phyloP scores from a whole-genome alignment of 2,329 filamentous ascomycete genomes.

The Ascochyta clinopodiicola region DNA sequence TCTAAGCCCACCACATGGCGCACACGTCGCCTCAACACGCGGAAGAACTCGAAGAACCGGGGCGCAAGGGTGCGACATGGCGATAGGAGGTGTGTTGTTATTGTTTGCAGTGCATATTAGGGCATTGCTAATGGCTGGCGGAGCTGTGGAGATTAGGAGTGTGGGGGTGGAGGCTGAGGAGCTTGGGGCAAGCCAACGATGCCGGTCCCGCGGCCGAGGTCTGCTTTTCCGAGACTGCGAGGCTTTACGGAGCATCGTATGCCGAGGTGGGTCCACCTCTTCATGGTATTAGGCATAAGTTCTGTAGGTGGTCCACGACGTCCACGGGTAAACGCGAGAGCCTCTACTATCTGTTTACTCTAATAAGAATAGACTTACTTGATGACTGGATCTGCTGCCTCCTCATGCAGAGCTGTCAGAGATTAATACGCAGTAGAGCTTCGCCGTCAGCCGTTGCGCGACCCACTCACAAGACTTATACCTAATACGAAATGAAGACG shows the following conservation, averaged over 20 bases:
- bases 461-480: no score
- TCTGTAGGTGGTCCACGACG: no score
- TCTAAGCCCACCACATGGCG: slow-evolving; percentile 1
- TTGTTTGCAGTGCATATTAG: slow-evolving; percentile 12
- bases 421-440: no score
- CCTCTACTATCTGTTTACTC: no score
- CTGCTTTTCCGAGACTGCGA: background rate
- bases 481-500: no score
- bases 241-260: slow-evolving; percentile 4
- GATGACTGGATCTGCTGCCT: no score
- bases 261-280: slow-evolving; percentile 10
- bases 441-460: no score
- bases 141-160: slow-evolving; percentile 11
- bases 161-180: slow-evolving; percentile 17
- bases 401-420: no score
- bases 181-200: slow-evolving; percentile 10
- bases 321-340: no score
- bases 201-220: slow-evolving; percentile 13
- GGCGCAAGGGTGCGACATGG: slow-evolving; percentile 7
- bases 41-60: slow-evolving; percentile 9
- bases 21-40: slow-evolving; percentile 6
- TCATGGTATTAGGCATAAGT: no score
- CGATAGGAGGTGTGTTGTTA: slow-evolving; percentile 1
- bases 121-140: background rate
- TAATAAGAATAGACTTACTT: no score